Base-by-base conservation (phyloP, 495 filamentous ascomycete species). In the Aspergillus biplanus region DNA sequence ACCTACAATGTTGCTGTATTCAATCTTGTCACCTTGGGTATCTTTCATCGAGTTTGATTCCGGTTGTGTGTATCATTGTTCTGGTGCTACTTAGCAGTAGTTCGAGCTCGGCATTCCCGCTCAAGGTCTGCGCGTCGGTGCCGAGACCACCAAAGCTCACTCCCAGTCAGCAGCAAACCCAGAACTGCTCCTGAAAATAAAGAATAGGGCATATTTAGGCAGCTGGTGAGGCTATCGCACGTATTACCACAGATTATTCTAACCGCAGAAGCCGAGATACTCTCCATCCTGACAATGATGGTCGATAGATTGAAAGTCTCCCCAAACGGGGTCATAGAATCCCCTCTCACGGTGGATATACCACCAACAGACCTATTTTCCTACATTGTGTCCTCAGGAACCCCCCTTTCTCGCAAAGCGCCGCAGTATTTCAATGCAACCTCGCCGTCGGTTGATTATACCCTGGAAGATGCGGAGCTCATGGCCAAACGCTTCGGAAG, bases 341-440 rank as follows among this genome's bases (percentile, higher is more conserved):
- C 52, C 12, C 52, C 52, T n/a, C 34, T n/a, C 2, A 3, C 27
- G 16, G 32, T 56, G 11, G 52, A 56, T 16, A 56, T 56, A 27
- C 52, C 52, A 31, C 13, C 32, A n/a, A 56, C 15, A 5, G 52
- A 56, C 32, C 13, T 56, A 7, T 31, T 34, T 11, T 32, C 52
- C 5, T 56, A 34, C 12, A 33, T 56, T 0, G 27, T 56, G 11
- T 34, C 18, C 15, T 33, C 52, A 4, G 52, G 52, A 33, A 56
- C 52, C 3, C 21, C 18, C 12, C 21, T n/a, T 4, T 33, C 52
- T 4, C 52, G 52, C 21, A 34, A 34, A 12, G 11, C 18, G 7
- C 52, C 52, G 5, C 52, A 56, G 21, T 56, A 32, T 32, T 56
- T 56, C 16, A 21, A 56, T 13, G 52, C 52, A 11, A 33, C 27